Conservation (phyloP, 805 yeast genomes). For the Candida methanosorbosa region DNA sequence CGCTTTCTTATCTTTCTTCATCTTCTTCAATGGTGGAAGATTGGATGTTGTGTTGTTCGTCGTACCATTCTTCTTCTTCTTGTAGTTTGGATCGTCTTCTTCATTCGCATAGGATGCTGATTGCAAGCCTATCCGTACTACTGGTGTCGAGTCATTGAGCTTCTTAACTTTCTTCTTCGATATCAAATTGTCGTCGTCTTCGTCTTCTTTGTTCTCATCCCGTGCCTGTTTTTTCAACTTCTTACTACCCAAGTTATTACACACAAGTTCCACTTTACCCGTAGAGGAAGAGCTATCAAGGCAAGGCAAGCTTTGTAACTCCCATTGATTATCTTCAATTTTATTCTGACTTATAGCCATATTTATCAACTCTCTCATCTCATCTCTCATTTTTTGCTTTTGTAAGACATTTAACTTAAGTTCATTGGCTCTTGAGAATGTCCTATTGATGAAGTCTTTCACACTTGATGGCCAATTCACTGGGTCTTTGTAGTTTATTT, state of each 20-base stretch:
- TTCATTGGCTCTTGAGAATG: slow-evolving; percentile 33
- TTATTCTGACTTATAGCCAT: slow-evolving; percentile 35
- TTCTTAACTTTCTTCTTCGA: too few relatives aligned
- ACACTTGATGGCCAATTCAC: slow-evolving; percentile 47
- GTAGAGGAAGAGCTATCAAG: too few relatives aligned
- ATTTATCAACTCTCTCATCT: slow-evolving; percentile 41
- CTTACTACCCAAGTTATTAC: too few relatives aligned
- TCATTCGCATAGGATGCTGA: too few relatives aligned
- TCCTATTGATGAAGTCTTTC: slow-evolving; percentile 38
- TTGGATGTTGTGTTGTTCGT: too few relatives aligned
- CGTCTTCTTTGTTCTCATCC: neutral
- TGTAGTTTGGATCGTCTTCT: neutral
- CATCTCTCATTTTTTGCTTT: slow-evolving; percentile 34
- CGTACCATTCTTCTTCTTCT: slow-evolving; percentile 6
- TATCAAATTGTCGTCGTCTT: too few relatives aligned
- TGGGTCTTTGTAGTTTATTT: slow-evolving; percentile 17
- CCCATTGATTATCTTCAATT: slow-evolving; percentile 48
- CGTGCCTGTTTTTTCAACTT: slow-evolving; percentile 3
- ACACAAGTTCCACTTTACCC: too few relatives aligned
- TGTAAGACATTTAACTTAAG: slow-evolving; percentile 22
- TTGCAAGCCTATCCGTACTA: too few relatives aligned
- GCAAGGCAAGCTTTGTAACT: slow-evolving; percentile 38
- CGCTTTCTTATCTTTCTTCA: slow-evolving; percentile 4
- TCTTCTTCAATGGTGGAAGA: slow-evolving; percentile 8
- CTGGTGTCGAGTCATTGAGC: too few relatives aligned